Conservation (phyloP, 2,329 filamentous ascomycete species). For the Pseudogymnoascus sp. region DNA sequence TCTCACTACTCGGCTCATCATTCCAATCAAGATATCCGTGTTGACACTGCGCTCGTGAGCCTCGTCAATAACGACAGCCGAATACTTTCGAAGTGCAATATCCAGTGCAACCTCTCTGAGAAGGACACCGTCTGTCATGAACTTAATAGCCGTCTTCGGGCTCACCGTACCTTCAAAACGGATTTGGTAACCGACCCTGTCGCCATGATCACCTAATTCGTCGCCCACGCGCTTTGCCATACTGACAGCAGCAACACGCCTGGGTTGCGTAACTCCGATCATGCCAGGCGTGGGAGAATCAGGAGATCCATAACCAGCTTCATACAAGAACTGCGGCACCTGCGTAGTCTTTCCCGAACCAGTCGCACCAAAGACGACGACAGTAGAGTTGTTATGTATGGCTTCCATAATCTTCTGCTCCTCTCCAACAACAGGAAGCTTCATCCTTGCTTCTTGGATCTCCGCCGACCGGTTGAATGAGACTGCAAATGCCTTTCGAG, state of each 20-base stretch:
- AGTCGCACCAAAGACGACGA: constrained; percentile 89
- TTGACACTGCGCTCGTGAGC: constrained; percentile 96
- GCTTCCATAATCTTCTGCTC: constrained; percentile 98
- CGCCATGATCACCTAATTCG: constrained; percentile 70
- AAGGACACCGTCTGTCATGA: constrained; percentile 97
- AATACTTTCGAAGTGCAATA: constrained; percentile 81
- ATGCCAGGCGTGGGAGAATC: constrained; percentile 76
- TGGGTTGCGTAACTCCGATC: constrained; percentile 91
- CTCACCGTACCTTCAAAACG: constrained; percentile 82
- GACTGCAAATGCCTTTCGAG: constrained; percentile 69
- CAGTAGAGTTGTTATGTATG: constrained; percentile 81
- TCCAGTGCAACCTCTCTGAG: constrained; percentile 86
- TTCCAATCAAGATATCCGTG: constrained; percentile 95
- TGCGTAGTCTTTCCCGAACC: constrained; percentile 98
- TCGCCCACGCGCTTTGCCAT: constrained; percentile 89
- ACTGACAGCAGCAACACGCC: constrained; percentile 89
- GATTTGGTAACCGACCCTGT: constrained; percentile 83
- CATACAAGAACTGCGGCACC: constrained; percentile 90
- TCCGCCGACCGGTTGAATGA: constrained; percentile 58
- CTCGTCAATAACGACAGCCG: constrained; percentile 89
- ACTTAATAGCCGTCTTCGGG: constrained; percentile 82
- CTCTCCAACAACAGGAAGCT: constrained; percentile 83
- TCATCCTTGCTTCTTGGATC: constrained; percentile 69
- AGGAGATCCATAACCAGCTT: constrained; percentile 79
- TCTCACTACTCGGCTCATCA: constrained; percentile 87